A percentile compares a stretch with the other conserved stretches of the same genome.
phyloP scores from a whole-genome alignment of 2,329 filamentous ascomycete species.

The Neonectria faginata region DNA sequence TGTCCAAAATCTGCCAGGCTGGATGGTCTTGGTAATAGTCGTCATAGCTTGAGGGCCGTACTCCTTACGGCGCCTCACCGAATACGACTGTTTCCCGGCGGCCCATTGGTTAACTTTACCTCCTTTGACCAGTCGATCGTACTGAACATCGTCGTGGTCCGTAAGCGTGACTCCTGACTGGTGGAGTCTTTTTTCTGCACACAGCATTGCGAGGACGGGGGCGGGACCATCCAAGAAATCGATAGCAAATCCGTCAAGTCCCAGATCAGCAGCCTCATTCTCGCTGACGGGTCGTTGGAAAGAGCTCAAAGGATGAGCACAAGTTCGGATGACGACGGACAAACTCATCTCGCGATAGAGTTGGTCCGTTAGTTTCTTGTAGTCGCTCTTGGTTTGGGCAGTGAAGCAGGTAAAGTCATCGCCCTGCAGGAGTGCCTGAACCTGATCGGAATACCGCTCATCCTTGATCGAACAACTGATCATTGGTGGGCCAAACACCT shows the following conservation, averaged over 20 bases:
- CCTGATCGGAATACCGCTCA: conserved; percentile 68
- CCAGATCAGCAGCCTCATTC: conserved; percentile 67
- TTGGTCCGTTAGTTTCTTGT: conserved; percentile 75
- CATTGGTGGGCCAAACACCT: conserved; percentile 84
- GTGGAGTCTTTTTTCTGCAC: conserved; percentile 77
- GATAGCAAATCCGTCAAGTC: conserved; percentile 83
- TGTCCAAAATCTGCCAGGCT: conserved; percentile 76
- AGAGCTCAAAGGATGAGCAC: conserved; percentile 62
- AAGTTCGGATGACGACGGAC: conserved; percentile 78
- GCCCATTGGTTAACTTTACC: conserved; percentile 75
- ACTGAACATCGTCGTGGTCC: conserved; percentile 75
- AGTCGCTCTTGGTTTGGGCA: conserved; percentile 79
- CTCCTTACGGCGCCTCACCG: conserved; percentile 77
- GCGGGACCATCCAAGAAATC: conserved; percentile 85
- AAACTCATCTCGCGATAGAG: conserved; percentile 74
- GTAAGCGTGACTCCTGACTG: conserved; percentile 72
- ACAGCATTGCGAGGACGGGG: conserved; percentile 89
- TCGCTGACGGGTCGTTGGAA: conserved; percentile 67
- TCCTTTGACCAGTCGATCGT: conserved; percentile 70
- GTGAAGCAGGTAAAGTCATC: conserved; percentile 77
- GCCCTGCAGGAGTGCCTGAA: conserved; percentile 63
- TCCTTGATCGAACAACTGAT: conserved; percentile 84
- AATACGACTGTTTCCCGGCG: conserved; percentile 72
- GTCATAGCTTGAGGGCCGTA: conserved; percentile 82
- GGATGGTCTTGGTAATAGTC: conserved; percentile 72